Evolutionary conservation across 2,329 filamentous ascomycete genomes (phyloP).

Genomic region (Cladosporium sp.): DNA sequence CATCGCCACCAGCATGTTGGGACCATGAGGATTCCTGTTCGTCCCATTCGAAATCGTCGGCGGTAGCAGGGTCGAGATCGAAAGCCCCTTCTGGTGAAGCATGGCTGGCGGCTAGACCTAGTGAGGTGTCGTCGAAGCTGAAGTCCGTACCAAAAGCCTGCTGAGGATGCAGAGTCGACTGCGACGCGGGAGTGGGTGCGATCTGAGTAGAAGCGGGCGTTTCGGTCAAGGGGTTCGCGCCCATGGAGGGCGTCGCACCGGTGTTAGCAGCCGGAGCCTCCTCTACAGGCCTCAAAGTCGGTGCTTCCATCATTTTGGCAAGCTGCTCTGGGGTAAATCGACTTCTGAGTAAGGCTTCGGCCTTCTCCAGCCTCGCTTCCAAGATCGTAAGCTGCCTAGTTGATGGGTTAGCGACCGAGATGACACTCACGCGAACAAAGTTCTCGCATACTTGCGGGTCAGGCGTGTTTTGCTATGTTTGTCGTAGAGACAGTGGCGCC

Average conservation of each 20-base stretch:
- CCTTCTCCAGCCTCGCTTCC: slow-evolving; percentile 5
- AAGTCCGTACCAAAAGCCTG: background rate
- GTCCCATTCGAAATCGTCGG: slow-evolving; percentile 9
- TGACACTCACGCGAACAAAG: background rate
- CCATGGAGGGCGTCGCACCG: background rate
- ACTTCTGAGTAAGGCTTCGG: slow-evolving; percentile 1
- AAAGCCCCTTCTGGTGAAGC: slow-evolving; percentile 4
- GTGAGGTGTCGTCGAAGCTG: background rate
- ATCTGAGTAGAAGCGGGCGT: background rate
- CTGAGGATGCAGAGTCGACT: background rate
- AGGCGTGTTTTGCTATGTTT: slow-evolving; percentile 9
- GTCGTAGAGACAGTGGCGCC: slow-evolving; percentile 10
- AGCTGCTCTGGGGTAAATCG: slow-evolving; percentile 2
- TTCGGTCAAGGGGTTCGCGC: background rate
- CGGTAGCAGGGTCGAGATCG: slow-evolving; percentile 5
- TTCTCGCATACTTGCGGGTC: slow-evolving; percentile 5
- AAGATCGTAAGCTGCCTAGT: slow-evolving; percentile 7
- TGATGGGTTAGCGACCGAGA: too few species aligned
- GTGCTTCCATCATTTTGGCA: background rate
- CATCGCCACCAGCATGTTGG: background rate
- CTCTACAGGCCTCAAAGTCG: too few species aligned
- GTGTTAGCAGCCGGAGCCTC: background rate
- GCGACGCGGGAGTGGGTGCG: background rate
- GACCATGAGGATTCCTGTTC: slow-evolving; percentile 9
- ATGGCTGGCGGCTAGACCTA: background rate